Percentiles rank a stretch among this genome's conserved stretches.
phyloP scores from a whole-genome alignment of 2,329 filamentous ascomycete genomes.

The Alternaria triticimaculans region DNA sequence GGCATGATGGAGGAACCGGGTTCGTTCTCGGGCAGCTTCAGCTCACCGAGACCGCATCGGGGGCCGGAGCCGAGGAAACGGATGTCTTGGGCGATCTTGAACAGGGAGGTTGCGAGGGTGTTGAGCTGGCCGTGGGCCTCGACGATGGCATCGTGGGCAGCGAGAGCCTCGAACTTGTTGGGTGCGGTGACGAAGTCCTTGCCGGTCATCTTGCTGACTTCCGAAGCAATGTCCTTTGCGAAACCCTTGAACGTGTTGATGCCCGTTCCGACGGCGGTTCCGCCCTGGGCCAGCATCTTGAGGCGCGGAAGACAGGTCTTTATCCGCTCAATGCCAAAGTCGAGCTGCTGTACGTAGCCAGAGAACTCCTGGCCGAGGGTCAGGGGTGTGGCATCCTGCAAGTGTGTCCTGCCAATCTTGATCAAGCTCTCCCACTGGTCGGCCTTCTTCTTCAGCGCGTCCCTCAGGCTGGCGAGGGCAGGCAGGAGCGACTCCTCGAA shows the following conservation, averaged over 20 bases:
- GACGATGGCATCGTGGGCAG: slow-evolving; percentile 93
- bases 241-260: slow-evolving; percentile 98
- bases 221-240: slow-evolving; percentile 87
- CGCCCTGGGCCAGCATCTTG: slow-evolving; percentile 88
- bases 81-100: slow-evolving; percentile 98
- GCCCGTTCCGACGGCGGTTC: slow-evolving; percentile 94
- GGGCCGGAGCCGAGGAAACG: slow-evolving; percentile 96
- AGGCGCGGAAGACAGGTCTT: slow-evolving; percentile 83
- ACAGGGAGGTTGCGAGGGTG: slow-evolving; percentile 87
- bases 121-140: slow-evolving; percentile 94
- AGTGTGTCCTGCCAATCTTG: slow-evolving; percentile 97
- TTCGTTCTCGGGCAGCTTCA: slow-evolving; percentile 95
- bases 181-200: slow-evolving; percentile 94
- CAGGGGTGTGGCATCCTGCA: slow-evolving; percentile 95
- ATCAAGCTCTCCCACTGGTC: slow-evolving; percentile 93
- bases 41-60: slow-evolving; percentile 92
- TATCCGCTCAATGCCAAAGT: slow-evolving; percentile 86
- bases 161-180: slow-evolving; percentile 98
- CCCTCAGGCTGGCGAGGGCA: slow-evolving; percentile 78
- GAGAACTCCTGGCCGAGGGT: slow-evolving; percentile 98
- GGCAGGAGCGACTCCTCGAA: slow-evolving; percentile 86
- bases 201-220: slow-evolving; percentile 91
- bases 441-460: slow-evolving; percentile 85
- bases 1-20: slow-evolving; percentile 98
- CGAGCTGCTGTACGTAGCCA: slow-evolving; percentile 93